These are phyloP conservation scores for Cryphonectria japonica DNA, from an alignment of 2,329 filamentous ascomycete genomes.

Conservation along the genomic window DNA sequence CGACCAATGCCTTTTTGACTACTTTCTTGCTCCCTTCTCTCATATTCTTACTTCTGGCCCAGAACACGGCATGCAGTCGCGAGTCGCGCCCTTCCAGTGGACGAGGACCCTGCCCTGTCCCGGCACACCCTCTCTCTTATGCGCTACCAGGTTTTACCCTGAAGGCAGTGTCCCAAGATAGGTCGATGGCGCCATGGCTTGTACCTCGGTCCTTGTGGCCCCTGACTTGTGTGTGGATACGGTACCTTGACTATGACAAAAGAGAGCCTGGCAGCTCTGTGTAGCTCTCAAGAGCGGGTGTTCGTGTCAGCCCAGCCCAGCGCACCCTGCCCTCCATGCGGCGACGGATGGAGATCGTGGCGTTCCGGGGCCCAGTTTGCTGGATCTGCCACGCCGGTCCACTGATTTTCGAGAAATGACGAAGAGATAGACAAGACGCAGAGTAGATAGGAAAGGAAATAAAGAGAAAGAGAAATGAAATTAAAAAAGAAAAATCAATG, in stretches of 20 bases:
- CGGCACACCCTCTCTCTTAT: background rate
- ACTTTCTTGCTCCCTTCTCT: background rate
- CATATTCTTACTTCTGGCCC: background rate
- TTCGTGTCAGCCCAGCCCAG: constrained; percentile 4
- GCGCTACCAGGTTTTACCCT: background rate
- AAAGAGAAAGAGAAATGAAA: too few species aligned
- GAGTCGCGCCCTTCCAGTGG: background rate
- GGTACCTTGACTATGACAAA: background rate
- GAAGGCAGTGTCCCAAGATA: background rate
- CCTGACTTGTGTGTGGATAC: background rate
- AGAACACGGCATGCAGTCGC: background rate
- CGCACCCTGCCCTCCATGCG: background rate
- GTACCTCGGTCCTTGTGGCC: constrained; percentile 2
- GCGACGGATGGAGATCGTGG: background rate
- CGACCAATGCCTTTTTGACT: background rate
- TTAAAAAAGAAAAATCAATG: background rate
- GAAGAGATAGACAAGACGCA: background rate
- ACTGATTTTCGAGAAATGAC: background rate
- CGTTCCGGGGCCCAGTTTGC: constrained; percentile 7
- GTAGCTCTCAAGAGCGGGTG: background rate
- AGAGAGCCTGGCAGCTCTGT: background rate
- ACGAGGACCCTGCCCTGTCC: background rate
- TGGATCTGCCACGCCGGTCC: constrained; percentile 2
- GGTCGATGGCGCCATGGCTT: background rate
- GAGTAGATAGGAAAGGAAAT: background rate